phyloP scores from a whole-genome alignment of 495 filamentous ascomycete species.

The Penicillium soppii region DNA sequence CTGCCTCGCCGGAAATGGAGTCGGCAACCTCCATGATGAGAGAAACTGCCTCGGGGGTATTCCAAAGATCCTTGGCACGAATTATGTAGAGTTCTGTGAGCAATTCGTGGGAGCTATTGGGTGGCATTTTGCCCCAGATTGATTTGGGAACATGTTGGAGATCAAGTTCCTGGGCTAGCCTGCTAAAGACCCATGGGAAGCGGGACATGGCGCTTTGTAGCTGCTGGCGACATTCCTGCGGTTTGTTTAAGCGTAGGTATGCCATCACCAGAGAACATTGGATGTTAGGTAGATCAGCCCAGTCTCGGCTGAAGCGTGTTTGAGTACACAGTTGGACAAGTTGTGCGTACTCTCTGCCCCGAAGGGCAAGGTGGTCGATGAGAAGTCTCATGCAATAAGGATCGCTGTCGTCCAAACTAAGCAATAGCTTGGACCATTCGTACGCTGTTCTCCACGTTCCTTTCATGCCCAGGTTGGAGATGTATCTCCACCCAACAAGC shows the following conservation, averaged over 20 bases:
- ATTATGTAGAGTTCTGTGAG: conserved; percentile 76
- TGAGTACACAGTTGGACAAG: conserved; percentile 69
- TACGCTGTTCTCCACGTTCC: conserved; percentile 92
- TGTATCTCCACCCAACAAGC: conserved; percentile 85
- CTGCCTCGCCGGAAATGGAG: conserved; percentile 41
- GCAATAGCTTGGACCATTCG: conserved; percentile 86
- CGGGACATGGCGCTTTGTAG: conserved; percentile 64
- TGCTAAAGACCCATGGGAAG: conserved; percentile 77
- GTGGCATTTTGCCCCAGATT: conserved; percentile 78
- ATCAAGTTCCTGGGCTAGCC: conserved; percentile 74
- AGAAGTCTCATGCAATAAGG: conserved; percentile 77
- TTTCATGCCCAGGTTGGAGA: conserved; percentile 77
- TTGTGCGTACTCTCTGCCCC: conserved; percentile 71
- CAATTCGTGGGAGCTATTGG: conserved; percentile 66
- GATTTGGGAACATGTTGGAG: conserved; percentile 68
- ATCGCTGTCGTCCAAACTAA: conserved; percentile 75
- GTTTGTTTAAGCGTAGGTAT: conserved; percentile 64
- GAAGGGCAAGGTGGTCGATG: conserved; percentile 80
- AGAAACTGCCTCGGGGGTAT: conserved; percentile 67
- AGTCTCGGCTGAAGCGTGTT: conserved; percentile 51
- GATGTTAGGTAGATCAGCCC: conserved; percentile 58
- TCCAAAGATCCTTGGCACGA: conserved; percentile 87
- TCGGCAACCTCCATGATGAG: conserved; percentile 73
- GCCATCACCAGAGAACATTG: conserved; percentile 73
- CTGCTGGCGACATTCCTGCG: conserved; percentile 58